Evolutionary conservation across 2,329 filamentous ascomycete species (phyloP).

Genomic region (Sarocladium strictum): DNA sequence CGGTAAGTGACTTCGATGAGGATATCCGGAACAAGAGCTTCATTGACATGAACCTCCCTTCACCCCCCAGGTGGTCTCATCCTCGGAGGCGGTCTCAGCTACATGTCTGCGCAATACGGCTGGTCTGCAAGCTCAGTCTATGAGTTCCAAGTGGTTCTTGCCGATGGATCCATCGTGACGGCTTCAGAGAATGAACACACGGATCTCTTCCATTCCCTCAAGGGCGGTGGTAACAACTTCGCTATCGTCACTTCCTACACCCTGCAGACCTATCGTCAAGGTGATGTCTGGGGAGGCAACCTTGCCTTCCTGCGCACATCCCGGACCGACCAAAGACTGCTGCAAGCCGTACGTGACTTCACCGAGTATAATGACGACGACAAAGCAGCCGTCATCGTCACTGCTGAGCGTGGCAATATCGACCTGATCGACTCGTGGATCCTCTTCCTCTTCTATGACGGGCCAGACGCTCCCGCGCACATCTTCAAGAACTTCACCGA

Average conservation of each 20-base stretch:
- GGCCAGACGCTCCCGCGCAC: conserved; percentile 40
- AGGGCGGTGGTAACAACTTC: conserved; percentile 52
- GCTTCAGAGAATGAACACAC: conserved; percentile 34
- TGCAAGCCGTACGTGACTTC: conserved; percentile 47
- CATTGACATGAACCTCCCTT: neutral
- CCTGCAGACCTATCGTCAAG: conserved; percentile 34
- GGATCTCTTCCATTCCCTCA: conserved; percentile 47
- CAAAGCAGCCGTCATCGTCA: conserved; percentile 55
- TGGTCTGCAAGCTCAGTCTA: conserved; percentile 44
- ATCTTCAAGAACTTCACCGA: conserved; percentile 45
- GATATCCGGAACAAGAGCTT: neutral
- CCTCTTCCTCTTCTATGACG: conserved; percentile 60
- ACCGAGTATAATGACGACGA: conserved; percentile 51
- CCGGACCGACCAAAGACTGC: conserved; percentile 27
- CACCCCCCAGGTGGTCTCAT: conserved; percentile 28
- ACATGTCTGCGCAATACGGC: conserved; percentile 44
- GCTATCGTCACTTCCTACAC: conserved; percentile 42
- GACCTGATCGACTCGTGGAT: conserved; percentile 45
- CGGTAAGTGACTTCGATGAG: conserved; percentile 16
- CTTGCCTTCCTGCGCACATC: conserved; percentile 28
- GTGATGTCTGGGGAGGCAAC: conserved; percentile 37
- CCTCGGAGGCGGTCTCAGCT: conserved; percentile 49
- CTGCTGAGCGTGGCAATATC: conserved; percentile 33
- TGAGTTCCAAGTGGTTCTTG: conserved; percentile 46
- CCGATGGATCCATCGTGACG: conserved; percentile 40